A percentile compares a stretch with the other conserved stretches of the same genome.
Conservation (phyloP, 441 rosid genomes). For the Corymbia calophylla region DNA sequence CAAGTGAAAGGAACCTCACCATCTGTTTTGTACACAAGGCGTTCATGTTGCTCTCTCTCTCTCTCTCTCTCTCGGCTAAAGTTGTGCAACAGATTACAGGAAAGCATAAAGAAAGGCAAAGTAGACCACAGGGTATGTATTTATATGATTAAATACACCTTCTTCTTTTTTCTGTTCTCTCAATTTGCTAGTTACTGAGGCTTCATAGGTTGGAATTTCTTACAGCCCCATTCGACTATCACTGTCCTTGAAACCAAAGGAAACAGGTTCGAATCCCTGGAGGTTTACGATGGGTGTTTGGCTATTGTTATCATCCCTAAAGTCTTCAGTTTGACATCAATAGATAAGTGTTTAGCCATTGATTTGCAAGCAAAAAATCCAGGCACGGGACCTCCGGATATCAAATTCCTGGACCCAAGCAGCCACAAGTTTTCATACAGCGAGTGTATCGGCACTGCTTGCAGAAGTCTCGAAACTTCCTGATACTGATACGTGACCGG, state of each 20-base stretch:
- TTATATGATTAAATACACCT: not conserved
- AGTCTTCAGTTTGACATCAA: not conserved
- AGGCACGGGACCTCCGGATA: not conserved
- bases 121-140: not conserved
- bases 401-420: not conserved
- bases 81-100: not conserved
- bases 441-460: not conserved
- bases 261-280: not conserved
- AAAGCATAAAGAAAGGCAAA: not conserved
- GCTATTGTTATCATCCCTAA: not conserved
- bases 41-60: not conserved
- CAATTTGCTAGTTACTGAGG: not conserved
- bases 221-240: not conserved
- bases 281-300: not conserved
- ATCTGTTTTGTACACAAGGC: not conserved
- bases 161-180: not conserved
- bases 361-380: not conserved
- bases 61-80: not conserved
- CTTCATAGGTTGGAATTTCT: not conserved
- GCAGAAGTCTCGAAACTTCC: not conserved
- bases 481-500: not conserved
- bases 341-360: not conserved
- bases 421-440: not conserved
- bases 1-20: not conserved
- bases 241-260: not conserved